These are phyloP conservation scores for Paecilomyces dactylethromorphus DNA, from an alignment of 2,329 filamentous ascomycete species.

Conservation along the genomic window DNA sequence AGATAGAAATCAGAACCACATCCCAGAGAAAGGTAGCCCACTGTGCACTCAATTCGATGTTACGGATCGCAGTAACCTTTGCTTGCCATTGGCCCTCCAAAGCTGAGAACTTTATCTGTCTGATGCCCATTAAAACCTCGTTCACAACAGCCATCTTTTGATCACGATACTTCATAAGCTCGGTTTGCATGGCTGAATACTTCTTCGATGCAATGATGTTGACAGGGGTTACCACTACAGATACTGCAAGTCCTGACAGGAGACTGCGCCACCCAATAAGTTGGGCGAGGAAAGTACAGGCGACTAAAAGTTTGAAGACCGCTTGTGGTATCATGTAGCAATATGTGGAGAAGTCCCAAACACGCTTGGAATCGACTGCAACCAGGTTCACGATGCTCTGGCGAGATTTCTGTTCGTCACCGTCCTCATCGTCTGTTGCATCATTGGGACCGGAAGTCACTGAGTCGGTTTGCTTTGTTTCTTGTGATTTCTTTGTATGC, in stretches of 20 bases:
- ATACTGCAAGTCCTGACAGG: conserved; percentile 57
- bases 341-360: conserved; percentile 62
- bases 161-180: conserved; percentile 69
- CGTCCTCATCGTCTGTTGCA: conserved; percentile 38
- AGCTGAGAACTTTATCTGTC: conserved; percentile 80
- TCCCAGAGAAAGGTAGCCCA: conserved; percentile 63
- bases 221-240: conserved; percentile 59
- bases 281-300: conserved; percentile 58
- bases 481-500: conserved; percentile 38
- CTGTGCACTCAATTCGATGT: conserved; percentile 59
- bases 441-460: conserved; percentile 24
- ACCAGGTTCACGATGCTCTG: conserved; percentile 72
- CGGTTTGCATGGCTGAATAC: conserved; percentile 60
- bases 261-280: conserved; percentile 68
- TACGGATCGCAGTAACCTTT: conserved; percentile 59
- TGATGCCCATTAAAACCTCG: conserved; percentile 70
- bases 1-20: conserved; percentile 57
- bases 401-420: conserved; percentile 48
- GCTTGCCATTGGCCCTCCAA: conserved; percentile 68
- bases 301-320: conserved; percentile 57
- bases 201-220: conserved; percentile 62
- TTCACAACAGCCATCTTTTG: conserved; percentile 69
- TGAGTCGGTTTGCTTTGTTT: conserved; percentile 16
- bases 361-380: conserved; percentile 65
- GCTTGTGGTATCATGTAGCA: conserved; percentile 60